phyloP scores from a whole-genome alignment of 2,329 filamentous ascomycete genomes.

The Malbranchea zuffiana region DNA sequence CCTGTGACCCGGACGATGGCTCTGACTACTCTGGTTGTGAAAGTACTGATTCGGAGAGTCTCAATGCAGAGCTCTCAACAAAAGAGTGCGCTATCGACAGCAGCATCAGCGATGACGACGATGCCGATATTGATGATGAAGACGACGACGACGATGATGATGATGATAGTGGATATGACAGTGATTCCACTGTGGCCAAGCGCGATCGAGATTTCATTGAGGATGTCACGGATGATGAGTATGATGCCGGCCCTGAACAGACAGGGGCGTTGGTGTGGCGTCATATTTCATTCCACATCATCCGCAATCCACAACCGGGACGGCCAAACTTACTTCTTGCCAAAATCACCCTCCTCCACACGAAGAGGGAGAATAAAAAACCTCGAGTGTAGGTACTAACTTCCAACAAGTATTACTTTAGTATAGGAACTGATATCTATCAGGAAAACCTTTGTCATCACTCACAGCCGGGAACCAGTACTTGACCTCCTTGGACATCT shows the following conservation, averaged over 20 bases:
- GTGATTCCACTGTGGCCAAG: not conserved
- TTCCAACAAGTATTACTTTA: constrained; percentile 6
- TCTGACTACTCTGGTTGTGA: constrained; percentile 1
- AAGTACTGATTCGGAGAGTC: not conserved
- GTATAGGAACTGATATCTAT: not conserved
- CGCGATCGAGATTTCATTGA: constrained; percentile 12
- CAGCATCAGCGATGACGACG: not conserved
- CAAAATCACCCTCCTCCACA: constrained; percentile 16
- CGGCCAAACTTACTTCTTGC: constrained; percentile 13
- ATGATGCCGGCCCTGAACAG: constrained; percentile 15
- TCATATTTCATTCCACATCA: constrained; percentile 17
- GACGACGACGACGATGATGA: constrained; percentile 3
- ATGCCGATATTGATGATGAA: constrained; percentile 4
- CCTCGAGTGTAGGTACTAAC: constrained; percentile 15
- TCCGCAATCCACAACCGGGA: constrained; percentile 11
- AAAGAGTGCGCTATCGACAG: constrained; percentile 2
- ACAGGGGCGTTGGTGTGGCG: constrained; percentile 16
- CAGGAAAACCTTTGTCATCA: constrained; percentile 17
- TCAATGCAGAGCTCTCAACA: no score
- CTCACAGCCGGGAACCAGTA: constrained; percentile 15
- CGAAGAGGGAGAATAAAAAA: constrained; percentile 17
- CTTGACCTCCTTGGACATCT: constrained; percentile 16
- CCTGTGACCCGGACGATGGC: constrained; percentile 2
- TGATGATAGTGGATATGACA: constrained; percentile 2
- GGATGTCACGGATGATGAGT: constrained; percentile 17